Evolutionary conservation across 179 eudicot genomes (phyloP).

Genomic region (Spinacia oleracea): DNA sequence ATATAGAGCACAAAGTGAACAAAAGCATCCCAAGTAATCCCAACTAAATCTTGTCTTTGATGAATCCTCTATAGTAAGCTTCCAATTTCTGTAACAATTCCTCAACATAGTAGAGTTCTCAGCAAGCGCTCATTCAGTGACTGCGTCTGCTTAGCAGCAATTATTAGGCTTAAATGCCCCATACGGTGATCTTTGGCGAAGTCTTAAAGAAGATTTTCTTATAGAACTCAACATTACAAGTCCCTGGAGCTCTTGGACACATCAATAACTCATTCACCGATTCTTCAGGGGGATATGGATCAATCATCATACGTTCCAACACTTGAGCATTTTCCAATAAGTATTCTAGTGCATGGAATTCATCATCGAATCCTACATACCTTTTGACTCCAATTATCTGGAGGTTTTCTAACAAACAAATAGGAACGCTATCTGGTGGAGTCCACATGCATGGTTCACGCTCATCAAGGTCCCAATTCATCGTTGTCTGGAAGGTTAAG

Average conservation of each 20-base stretch:
- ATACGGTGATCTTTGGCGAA: too few species aligned
- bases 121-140: too few species aligned
- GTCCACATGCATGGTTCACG: background rate
- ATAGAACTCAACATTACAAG: background rate
- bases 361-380: constrained; percentile 1
- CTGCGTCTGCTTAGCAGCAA: too few species aligned
- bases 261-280: background rate
- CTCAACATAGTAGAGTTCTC: too few species aligned
- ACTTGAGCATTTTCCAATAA: background rate
- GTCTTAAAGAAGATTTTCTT: background rate
- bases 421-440: background rate
- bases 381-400: background rate
- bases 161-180: too few species aligned
- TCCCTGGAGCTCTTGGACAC: background rate
- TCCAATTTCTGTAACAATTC: too few species aligned
- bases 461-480: too few species aligned
- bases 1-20: too few species aligned
- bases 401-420: background rate
- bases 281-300: background rate
- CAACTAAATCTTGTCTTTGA: too few species aligned
- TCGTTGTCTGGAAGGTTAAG: too few species aligned
- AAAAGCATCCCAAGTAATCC: too few species aligned
- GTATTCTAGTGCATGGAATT: background rate
- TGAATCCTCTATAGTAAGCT: too few species aligned
- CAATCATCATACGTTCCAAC: background rate